phyloP scores from a whole-genome alignment of 805 yeast genomes.

The Ascoidea tarda region DNA sequence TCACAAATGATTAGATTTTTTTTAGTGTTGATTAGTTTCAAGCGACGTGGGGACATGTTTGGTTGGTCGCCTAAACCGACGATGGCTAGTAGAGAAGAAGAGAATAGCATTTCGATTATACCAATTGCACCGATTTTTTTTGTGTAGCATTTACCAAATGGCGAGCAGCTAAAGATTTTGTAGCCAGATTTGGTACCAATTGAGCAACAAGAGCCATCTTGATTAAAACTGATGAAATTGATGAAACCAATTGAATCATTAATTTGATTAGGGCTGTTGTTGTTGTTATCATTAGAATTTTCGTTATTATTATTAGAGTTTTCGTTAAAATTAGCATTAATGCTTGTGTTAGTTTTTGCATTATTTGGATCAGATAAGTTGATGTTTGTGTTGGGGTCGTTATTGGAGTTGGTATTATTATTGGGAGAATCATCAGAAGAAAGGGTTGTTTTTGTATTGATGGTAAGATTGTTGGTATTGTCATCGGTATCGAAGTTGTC shows the following conservation, averaged over 20 bases:
- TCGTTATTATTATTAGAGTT: too few relatives aligned
- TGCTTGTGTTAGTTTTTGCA: too few relatives aligned
- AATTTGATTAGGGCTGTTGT: neutral
- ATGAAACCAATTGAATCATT: slow-evolving; percentile 15
- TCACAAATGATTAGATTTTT: slow-evolving; percentile 48
- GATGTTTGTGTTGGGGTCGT: too few relatives aligned
- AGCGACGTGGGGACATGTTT: slow-evolving; percentile 60
- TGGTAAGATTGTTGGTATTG: too few relatives aligned
- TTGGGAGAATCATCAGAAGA: too few relatives aligned
- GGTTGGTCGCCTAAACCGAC: slow-evolving; percentile 66
- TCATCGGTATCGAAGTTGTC: too few relatives aligned
- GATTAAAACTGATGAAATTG: slow-evolving; percentile 54
- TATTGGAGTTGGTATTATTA: too few relatives aligned
- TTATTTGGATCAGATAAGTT: too few relatives aligned
- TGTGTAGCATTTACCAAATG: slow-evolving; percentile 40
- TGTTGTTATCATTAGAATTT: too few relatives aligned
- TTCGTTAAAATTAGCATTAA: too few relatives aligned
- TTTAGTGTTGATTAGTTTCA: slow-evolving; percentile 75
- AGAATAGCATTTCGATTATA: slow-evolving; percentile 63
- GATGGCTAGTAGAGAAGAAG: slow-evolving; percentile 54
- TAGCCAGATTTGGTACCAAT: slow-evolving; percentile 52
- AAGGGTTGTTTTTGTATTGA: too few relatives aligned
- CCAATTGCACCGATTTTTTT: slow-evolving; percentile 43
- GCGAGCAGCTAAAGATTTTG: slow-evolving; percentile 56
- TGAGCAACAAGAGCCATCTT: slow-evolving; percentile 59